These are phyloP conservation scores for Pseudogymnoascus sp. DNA, from an alignment of 2,329 filamentous ascomycete genomes.

Conservation along the genomic window DNA sequence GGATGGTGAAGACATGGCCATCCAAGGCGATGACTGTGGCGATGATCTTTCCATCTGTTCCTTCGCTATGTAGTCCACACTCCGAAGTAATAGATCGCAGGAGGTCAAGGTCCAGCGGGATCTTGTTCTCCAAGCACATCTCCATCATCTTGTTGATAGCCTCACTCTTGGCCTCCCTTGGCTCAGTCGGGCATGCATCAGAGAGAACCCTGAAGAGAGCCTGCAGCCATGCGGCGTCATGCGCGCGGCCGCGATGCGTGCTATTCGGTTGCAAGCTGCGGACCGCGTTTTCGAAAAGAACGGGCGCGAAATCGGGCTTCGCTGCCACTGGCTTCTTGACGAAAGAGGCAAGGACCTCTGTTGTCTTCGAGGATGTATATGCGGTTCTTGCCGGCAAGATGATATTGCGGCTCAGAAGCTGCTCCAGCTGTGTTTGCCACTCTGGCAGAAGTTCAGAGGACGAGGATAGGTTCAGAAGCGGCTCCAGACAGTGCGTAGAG, in stretches of 20 bases:
- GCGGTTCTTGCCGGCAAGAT: conserved; percentile 27
- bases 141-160: conserved; percentile 29
- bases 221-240: conserved; percentile 42
- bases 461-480: conserved; percentile 17
- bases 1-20: conserved; percentile 36
- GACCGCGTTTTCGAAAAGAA: conserved; percentile 38
- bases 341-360: conserved; percentile 19
- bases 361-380: conserved; percentile 13
- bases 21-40: conserved; percentile 38
- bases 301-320: conserved; percentile 32
- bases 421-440: conserved; percentile 24
- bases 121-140: conserved; percentile 28
- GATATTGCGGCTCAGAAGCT: conserved; percentile 28
- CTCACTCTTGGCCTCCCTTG: conserved; percentile 13
- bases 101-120: conserved; percentile 28
- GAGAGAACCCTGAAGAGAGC: conserved; percentile 34
- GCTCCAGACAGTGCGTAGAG: conserved; percentile 27
- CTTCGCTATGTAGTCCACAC: conserved; percentile 22
- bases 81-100: conserved; percentile 28
- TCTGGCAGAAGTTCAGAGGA: background rate
- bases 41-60: conserved; percentile 34
- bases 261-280: conserved; percentile 36
- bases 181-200: conserved; percentile 18
- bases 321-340: conserved; percentile 18
- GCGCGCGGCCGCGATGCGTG: conserved; percentile 35